Conservation (phyloP, 179 eudicot genomes). For the Vitellaria paradoxa region DNA sequence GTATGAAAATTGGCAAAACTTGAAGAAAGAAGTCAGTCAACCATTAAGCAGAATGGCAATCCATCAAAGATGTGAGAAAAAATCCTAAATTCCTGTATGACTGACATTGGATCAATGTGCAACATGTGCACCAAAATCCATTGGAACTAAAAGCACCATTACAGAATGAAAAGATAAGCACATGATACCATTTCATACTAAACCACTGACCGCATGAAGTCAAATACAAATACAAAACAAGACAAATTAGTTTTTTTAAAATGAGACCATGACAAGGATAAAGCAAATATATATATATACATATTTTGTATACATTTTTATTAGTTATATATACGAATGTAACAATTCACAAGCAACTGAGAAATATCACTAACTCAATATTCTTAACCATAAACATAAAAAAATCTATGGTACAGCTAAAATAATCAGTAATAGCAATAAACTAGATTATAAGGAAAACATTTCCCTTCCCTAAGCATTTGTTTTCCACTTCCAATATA, state of each 20-base stretch:
- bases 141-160: background rate
- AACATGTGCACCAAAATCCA: background rate
- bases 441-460: background rate
- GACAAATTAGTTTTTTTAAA: no score
- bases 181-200: slow-evolving; percentile 7
- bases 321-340: no score
- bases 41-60: background rate
- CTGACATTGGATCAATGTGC: background rate
- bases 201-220: background rate
- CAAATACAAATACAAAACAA: no score
- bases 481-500: background rate
- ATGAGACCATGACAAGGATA: no score
- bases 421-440: background rate
- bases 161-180: background rate
- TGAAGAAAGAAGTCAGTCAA: background rate
- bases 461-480: background rate
- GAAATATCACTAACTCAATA: no score
- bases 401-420: background rate
- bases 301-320: no score
- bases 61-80: slow-evolving; percentile 4
- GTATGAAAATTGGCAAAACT: background rate
- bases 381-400: no score
- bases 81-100: background rate
- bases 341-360: no score
- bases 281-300: no score